A percentile compares a stretch with the other conserved stretches of the same genome.
phyloP scores from a whole-genome alignment of 441 rosid genomes.

The Mallotus japonicus region DNA sequence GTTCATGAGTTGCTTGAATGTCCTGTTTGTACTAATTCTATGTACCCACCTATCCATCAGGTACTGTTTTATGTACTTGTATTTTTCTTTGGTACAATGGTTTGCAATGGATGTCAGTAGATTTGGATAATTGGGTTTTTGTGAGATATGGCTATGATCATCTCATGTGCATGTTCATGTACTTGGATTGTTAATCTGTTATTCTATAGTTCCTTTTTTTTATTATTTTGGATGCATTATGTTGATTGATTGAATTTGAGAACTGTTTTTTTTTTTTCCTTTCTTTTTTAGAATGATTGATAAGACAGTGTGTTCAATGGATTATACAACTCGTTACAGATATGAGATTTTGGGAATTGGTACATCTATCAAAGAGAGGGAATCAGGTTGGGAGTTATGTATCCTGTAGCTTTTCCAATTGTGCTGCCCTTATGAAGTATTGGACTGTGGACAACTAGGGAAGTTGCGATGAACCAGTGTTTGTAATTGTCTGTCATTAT shows the following conservation, averaged over 20 bases:
- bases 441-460: background rate
- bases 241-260: background rate
- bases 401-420: background rate
- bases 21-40: constrained; percentile 81
- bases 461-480: background rate
- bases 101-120: constrained; percentile 12
- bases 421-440: background rate
- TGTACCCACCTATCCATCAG: constrained; percentile 94
- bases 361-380: background rate
- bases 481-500: background rate
- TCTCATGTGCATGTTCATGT: constrained; percentile 4
- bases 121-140: constrained; percentile 15
- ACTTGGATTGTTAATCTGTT: background rate
- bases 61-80: constrained; percentile 21
- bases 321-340: background rate
- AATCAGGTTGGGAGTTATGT: background rate
- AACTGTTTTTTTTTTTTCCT: background rate
- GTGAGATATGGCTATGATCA: background rate
- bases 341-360: background rate
- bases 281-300: background rate
- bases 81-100: background rate
- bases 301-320: background rate
- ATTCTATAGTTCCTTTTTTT: background rate
- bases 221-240: background rate
- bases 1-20: constrained; percentile 82